Conservation (phyloP, 176 grass and related monocot species). For the Ensete glaucum region DNA sequence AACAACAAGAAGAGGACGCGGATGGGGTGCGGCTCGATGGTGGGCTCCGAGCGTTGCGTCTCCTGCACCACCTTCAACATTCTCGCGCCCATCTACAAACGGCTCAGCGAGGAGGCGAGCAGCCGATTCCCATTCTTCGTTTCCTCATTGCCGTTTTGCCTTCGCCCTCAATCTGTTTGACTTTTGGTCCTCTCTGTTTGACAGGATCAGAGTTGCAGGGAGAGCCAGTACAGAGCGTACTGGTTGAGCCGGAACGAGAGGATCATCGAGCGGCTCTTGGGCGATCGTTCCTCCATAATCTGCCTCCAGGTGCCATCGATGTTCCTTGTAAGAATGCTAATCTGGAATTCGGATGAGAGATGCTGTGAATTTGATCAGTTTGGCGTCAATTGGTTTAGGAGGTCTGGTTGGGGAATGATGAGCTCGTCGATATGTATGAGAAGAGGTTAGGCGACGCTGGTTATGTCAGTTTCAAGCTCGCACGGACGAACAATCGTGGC, state of each 20-base stretch:
- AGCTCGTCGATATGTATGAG: constrained; percentile 65
- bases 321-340: background rate
- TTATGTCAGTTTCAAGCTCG: constrained; percentile 62
- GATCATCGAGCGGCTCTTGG: constrained; percentile 70
- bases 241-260: constrained; percentile 75
- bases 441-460: constrained; percentile 47
- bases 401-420: constrained; percentile 79
- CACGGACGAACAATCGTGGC: constrained; percentile 77
- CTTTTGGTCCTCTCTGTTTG: background rate
- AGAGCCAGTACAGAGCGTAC: constrained; percentile 59
- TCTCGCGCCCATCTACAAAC: constrained; percentile 41
- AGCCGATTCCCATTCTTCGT: constrained; percentile 10
- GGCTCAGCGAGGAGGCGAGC: constrained; percentile 32
- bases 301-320: constrained; percentile 58
- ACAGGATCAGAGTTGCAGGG: constrained; percentile 48
- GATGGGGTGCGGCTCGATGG: background rate
- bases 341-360: too few species aligned
- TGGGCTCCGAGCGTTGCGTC: constrained; percentile 20
- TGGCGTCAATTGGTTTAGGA: constrained; percentile 25
- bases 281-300: constrained; percentile 63
- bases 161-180: background rate
- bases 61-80: constrained; percentile 47
- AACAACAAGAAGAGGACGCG: background rate
- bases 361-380: too few species aligned
- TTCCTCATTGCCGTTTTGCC: background rate